A percentile compares a stretch with the other conserved stretches of the same genome.
These are phyloP conservation scores for Heritiera fomes DNA, from an alignment of 345 rosid genomes.

Conservation along the genomic window DNA sequence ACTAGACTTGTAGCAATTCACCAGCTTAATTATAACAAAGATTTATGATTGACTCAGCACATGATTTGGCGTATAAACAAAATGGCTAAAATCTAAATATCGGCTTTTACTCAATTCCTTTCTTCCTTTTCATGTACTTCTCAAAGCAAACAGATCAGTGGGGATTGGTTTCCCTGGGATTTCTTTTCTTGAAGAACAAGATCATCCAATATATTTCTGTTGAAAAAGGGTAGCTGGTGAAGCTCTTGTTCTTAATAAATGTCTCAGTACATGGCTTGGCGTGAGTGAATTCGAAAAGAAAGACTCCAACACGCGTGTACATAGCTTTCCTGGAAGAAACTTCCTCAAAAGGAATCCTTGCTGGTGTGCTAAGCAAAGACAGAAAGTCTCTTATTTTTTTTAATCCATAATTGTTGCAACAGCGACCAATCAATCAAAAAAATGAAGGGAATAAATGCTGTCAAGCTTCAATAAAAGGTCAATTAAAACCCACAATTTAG, in stretches of 20 bases:
- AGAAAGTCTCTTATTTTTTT: no score
- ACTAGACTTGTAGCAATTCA: no score
- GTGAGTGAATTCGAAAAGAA: not conserved
- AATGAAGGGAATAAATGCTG: no score
- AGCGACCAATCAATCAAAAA: not conserved
- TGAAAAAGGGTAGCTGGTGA: not conserved
- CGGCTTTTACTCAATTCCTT: no score
- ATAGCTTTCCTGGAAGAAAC: not conserved
- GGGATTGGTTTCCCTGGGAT: no score
- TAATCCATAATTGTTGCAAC: no score
- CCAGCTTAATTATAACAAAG: no score
- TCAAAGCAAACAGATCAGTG: no score
- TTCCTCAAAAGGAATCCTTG: not conserved
- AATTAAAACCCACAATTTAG: not conserved
- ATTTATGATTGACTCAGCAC: no score
- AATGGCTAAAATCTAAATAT: no score
- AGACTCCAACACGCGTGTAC: not conserved
- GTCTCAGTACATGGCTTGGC: not conserved
- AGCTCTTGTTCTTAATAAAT: not conserved
- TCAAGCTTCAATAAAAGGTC: not conserved
- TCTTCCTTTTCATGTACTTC: no score
- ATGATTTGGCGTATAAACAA: no score
- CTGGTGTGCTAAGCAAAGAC: not conserved
- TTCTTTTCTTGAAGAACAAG: not conserved
- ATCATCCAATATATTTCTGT: not conserved